A percentile compares a stretch with the other conserved stretches of the same genome.
These are phyloP conservation scores for Verticillium zaregamsianum DNA, from an alignment of 2,329 filamentous ascomycete species.

Conservation along the genomic window DNA sequence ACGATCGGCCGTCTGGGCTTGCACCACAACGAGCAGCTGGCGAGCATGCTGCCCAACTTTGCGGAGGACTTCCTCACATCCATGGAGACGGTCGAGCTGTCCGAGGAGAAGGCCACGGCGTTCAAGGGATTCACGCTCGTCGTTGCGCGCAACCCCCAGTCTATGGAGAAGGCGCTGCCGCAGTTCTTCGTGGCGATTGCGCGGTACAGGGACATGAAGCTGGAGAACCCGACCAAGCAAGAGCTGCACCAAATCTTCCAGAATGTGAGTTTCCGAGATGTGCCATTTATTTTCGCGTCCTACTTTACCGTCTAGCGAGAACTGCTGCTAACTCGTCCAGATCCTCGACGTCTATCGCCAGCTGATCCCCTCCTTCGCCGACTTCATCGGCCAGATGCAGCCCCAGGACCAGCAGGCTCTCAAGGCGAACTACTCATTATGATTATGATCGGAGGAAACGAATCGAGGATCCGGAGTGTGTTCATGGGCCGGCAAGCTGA, in stretches of 20 bases:
- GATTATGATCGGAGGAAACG: slow-evolving; percentile 11
- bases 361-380: slow-evolving; percentile 55
- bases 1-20: slow-evolving; percentile 84
- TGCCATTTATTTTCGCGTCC: background rate
- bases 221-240: slow-evolving; percentile 56
- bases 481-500: background rate
- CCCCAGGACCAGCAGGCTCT: slow-evolving; percentile 46
- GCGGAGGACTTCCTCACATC: slow-evolving; percentile 76
- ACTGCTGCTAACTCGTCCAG: slow-evolving; percentile 24
- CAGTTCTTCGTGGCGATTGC: slow-evolving; percentile 84
- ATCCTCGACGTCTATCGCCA: slow-evolving; percentile 51
- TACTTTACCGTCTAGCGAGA: background rate
- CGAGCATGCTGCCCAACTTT: slow-evolving; percentile 74
- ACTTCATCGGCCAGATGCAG: slow-evolving; percentile 48
- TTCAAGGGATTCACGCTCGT: slow-evolving; percentile 86
- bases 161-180: slow-evolving; percentile 81
- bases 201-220: slow-evolving; percentile 62
- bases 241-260: slow-evolving; percentile 71
- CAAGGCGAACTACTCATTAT: slow-evolving; percentile 42
- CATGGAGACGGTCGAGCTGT: slow-evolving; percentile 81
- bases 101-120: slow-evolving; percentile 91
- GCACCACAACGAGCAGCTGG: slow-evolving; percentile 70
- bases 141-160: slow-evolving; percentile 81
- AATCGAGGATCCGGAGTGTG: slow-evolving; percentile 13
- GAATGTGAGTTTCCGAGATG: slow-evolving; percentile 50